These are phyloP conservation scores for Achlya hypogyna DNA, from an alignment of 352 stramenopile genomes.

Conservation along the genomic window DNA sequence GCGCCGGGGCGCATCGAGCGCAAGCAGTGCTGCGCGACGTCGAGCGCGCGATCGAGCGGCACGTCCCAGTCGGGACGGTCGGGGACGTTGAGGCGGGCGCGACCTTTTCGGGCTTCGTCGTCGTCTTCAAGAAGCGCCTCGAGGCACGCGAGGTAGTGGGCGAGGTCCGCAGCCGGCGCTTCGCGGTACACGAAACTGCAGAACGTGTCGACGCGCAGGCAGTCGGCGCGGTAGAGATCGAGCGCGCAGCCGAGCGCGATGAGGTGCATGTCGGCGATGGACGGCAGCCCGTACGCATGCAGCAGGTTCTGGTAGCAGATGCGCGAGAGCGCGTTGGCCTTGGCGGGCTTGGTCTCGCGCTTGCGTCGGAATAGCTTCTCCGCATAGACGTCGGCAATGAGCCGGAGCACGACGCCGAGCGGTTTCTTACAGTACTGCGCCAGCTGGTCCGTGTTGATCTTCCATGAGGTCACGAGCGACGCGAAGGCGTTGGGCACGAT, in stretches of 20 bases:
- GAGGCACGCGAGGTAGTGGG: constrained; percentile 63
- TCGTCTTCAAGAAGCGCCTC: constrained; percentile 42
- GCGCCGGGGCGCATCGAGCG: constrained; percentile 58
- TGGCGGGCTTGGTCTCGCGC: constrained; percentile 21
- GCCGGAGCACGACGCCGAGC: constrained; percentile 45
- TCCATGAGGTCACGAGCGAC: constrained; percentile 68
- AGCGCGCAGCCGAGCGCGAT: constrained; percentile 62
- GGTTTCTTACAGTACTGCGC: constrained; percentile 71
- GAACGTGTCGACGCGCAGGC: constrained; percentile 68
- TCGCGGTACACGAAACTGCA: constrained; percentile 71
- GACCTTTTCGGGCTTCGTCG: background rate
- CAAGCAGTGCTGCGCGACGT: constrained; percentile 56
- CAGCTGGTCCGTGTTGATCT: constrained; percentile 74
- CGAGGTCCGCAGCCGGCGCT: constrained; percentile 36
- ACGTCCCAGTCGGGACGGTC: constrained; percentile 68
- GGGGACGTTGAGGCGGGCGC: constrained; percentile 38
- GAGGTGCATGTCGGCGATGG: constrained; percentile 73
- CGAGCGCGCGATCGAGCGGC: constrained; percentile 50
- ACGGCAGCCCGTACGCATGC: constrained; percentile 64
- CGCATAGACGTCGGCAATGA: constrained; percentile 63
- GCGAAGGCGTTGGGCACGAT: constrained; percentile 52
- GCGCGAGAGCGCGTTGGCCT: constrained; percentile 44
- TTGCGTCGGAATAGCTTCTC: constrained; percentile 51
- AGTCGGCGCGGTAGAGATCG: constrained; percentile 50
- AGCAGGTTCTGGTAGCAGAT: constrained; percentile 78